These are phyloP conservation scores for Fomitopsis betulina DNA, from an alignment of 1,284 basidiomycete genomes.

Conservation along the genomic window DNA sequence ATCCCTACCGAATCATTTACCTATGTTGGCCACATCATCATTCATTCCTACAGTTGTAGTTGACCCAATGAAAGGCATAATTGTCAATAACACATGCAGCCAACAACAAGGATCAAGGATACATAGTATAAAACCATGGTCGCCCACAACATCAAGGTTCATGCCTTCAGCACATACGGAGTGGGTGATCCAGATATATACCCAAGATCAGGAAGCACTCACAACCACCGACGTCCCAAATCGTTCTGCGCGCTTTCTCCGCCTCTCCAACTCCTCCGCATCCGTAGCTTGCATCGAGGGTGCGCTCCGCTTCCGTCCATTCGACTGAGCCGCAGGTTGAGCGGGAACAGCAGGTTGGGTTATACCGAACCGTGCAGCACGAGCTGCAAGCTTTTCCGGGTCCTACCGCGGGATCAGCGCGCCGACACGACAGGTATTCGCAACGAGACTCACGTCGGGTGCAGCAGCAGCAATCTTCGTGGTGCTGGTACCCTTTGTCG, in stretches of 20 bases:
- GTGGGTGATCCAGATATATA: too few species aligned
- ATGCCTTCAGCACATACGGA: too few species aligned
- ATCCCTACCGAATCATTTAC: too few species aligned
- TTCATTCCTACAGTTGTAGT: too few species aligned
- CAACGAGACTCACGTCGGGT: constrained; percentile 23
- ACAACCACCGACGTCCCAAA: constrained; percentile 36
- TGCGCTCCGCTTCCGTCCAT: constrained; percentile 38
- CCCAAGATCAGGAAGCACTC: background rate
- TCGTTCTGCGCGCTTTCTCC: constrained; percentile 59
- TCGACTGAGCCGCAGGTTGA: constrained; percentile 4
- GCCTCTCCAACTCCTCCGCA: constrained; percentile 50
- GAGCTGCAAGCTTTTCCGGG: constrained; percentile 37
- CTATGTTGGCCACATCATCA: too few species aligned
- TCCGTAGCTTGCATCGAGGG: constrained; percentile 40
- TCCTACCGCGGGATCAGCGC: constrained; percentile 31
- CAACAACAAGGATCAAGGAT: too few species aligned
- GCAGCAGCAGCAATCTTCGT: constrained; percentile 12
- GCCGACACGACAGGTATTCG: constrained; percentile 1
- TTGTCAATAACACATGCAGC: too few species aligned
- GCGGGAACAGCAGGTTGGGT: constrained; percentile 6
- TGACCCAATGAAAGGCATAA: too few species aligned
- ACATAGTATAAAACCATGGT: too few species aligned
- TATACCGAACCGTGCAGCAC: constrained; percentile 51
- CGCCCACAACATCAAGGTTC: too few species aligned
- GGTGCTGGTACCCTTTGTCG: background rate